Conservation (phyloP, 116 monocot genomes). For the Cymodocea nodosa region DNA sequence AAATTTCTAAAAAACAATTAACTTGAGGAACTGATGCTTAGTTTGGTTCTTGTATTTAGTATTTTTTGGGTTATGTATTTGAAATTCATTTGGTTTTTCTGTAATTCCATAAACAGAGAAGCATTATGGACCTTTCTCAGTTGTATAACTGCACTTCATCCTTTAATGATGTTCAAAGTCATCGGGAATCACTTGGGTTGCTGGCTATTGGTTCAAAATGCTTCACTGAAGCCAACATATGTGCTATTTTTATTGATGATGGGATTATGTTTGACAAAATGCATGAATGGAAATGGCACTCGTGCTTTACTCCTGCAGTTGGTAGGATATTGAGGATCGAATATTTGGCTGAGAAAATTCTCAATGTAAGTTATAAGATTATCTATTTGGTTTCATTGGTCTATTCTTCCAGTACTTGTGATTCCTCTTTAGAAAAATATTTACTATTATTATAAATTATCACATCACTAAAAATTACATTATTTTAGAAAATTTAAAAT, state of each 20-base stretch:
- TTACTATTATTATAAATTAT: no score
- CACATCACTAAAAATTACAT: no score
- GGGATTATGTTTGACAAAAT: constrained; percentile 87
- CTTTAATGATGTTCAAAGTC: constrained; percentile 36
- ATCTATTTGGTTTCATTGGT: no score
- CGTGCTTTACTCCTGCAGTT: constrained; percentile 49
- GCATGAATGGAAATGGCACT: constrained; percentile 75
- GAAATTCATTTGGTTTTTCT: not conserved
- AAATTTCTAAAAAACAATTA: not conserved
- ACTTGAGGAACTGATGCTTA: not conserved
- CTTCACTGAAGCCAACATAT: constrained; percentile 71
- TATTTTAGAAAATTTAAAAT: no score
- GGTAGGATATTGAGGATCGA: constrained; percentile 88
- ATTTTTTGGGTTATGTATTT: not conserved
- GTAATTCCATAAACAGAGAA: constrained; percentile 43
- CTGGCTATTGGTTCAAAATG: constrained; percentile 54
- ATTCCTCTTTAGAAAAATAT: no score
- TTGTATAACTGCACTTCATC: constrained; percentile 61
- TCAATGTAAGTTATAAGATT: constrained; percentile 31
- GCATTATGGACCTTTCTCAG: constrained; percentile 69
- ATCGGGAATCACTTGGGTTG: constrained; percentile 51
- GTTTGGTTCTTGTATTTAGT: not conserved
- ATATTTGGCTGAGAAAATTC: constrained; percentile 75
- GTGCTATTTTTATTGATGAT: constrained; percentile 74
- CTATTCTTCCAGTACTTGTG: no score